These are phyloP conservation scores for Thalia dealbata DNA, from an alignment of 176 grass and related monocot species.

Conservation along the genomic window DNA sequence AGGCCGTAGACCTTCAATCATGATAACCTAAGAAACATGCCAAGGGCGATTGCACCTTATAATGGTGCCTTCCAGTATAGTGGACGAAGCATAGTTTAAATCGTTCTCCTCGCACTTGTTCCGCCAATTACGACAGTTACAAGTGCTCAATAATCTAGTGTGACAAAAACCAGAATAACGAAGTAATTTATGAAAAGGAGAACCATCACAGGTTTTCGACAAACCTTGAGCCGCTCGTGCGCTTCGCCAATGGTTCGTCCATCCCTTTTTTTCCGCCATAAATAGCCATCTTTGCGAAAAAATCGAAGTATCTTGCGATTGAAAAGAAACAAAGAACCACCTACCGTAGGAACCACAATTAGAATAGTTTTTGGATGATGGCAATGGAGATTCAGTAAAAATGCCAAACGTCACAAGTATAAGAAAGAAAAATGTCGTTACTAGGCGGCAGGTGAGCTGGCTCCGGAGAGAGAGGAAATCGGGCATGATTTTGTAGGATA, in stretches of 20 bases:
- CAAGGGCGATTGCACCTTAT: not conserved
- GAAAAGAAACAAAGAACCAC: constrained; percentile 92
- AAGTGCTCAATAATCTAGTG: not conserved
- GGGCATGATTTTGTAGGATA: constrained; percentile 81
- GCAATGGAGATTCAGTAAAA: constrained; percentile 11
- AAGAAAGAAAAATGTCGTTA: constrained; percentile 25
- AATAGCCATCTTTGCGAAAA: constrained; percentile 90
- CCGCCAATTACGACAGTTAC: not conserved
- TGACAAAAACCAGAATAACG: not conserved
- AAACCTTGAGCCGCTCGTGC: constrained; percentile 89
- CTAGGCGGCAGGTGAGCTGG: constrained; percentile 62
- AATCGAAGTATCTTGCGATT: constrained; percentile 81
- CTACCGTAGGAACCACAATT: constrained; percentile 25
- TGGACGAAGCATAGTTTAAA: not conserved
- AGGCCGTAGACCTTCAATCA: no score
- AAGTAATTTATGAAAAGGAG: not conserved
- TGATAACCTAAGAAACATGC: not conserved
- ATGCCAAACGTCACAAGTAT: constrained; percentile 3
- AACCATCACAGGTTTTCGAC: not conserved
- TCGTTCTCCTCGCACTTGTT: not conserved
- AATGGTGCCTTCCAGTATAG: not conserved
- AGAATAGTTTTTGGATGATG: constrained; percentile 9
- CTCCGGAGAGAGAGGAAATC: constrained; percentile 43
- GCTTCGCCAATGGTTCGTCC: constrained; percentile 87
- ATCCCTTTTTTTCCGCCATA: constrained; percentile 89